Evolutionary conservation across 1,284 basidiomycete species (phyloP).

Genomic region (Xerocomus nothofagi): DNA sequence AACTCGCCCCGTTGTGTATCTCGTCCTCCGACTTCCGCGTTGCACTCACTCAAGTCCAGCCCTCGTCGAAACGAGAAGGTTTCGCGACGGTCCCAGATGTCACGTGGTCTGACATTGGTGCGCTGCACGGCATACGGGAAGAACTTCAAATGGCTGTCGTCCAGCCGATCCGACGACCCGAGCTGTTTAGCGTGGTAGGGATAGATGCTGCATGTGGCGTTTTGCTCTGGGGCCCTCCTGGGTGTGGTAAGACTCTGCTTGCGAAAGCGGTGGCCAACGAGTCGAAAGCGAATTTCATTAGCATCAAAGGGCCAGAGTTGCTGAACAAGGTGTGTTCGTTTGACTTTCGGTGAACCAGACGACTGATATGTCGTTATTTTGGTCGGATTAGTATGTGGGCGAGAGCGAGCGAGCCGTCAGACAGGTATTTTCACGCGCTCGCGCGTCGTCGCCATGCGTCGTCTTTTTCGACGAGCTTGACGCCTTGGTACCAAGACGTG

Average conservation of each 20-base stretch:
- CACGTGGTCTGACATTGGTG: conserved; percentile 95
- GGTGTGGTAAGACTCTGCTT: conserved; percentile 94
- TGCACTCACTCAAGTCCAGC: conserved; percentile 87
- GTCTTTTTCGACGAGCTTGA: conserved; percentile 98
- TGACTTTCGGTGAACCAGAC: not conserved
- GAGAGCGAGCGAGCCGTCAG: conserved; percentile 95
- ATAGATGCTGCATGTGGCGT: conserved; percentile 90
- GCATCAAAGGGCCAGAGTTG: conserved; percentile 95
- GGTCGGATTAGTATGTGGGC: conserved; percentile 83
- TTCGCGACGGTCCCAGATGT: conserved; percentile 97
- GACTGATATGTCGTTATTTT: not conserved
- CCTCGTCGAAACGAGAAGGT: conserved; percentile 95
- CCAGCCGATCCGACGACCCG: conserved; percentile 89
- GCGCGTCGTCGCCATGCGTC: conserved; percentile 86
- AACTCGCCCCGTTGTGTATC: conserved; percentile 82
- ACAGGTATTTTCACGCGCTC: conserved; percentile 88
- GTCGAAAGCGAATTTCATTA: conserved; percentile 93
- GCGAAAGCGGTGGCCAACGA: conserved; percentile 98
- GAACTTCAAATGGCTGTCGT: conserved; percentile 98
- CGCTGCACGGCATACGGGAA: conserved; percentile 80
- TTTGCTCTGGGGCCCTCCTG: conserved; percentile 96
- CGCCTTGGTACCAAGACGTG: conserved; percentile 90
- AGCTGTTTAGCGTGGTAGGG: conserved; percentile 85
- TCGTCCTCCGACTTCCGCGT: conserved; percentile 76
- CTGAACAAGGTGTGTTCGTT: conserved; percentile 79